Base-by-base conservation (phyloP, 2,329 filamentous ascomycete species). In the Pseudopithomyces chartarum region DNA sequence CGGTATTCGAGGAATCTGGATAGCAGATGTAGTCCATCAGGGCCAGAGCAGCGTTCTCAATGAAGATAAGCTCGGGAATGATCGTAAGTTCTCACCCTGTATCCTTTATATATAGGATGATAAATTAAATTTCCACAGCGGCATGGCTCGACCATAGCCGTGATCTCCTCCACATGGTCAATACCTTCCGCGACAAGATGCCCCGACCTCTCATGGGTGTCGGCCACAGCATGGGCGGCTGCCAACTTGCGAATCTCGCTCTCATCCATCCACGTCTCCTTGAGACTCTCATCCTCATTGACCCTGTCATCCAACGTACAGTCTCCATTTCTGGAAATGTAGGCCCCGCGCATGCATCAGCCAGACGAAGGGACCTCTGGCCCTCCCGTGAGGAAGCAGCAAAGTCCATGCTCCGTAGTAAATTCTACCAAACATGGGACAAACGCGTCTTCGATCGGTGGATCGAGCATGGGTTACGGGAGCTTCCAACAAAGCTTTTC, bases 141-240 rank as follows among this genome's bases (percentile, higher is more conserved):
- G 87, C 86, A 65, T 98, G 93, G 93, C 83, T 88, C 61, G 94
- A 98, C 77, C 88, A 95, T 73, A 80, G 90, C 44, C 87, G 93
- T 45, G 94, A 98, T 74, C 85, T 97, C 3, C 83, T 95, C 17
- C 87, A 94, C 70, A 85, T 97, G 77, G 84, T 95, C 78, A 97
- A 97, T 76, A 82, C 86, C 52, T 94, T 97, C 77, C 90, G 91
- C 40, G 79, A 82, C 13, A 81, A 90, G 59, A 92, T 95, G 84
- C 89, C 90, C 12, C 89, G 90, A 0, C 94, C 94, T 1, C 81
- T 97, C 19, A 78, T 97, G 60, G 93, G 91, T 55, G 76, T 98
- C 26, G 94, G 92, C 15, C 94, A 98, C 78, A 96, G 91, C 65
- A 93, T 96, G 81, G 94, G 94, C 64, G 92, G 84, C 62, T 86